Conservation (phyloP, 805 yeast genomes). For the Blastobotrys terrestris region DNA sequence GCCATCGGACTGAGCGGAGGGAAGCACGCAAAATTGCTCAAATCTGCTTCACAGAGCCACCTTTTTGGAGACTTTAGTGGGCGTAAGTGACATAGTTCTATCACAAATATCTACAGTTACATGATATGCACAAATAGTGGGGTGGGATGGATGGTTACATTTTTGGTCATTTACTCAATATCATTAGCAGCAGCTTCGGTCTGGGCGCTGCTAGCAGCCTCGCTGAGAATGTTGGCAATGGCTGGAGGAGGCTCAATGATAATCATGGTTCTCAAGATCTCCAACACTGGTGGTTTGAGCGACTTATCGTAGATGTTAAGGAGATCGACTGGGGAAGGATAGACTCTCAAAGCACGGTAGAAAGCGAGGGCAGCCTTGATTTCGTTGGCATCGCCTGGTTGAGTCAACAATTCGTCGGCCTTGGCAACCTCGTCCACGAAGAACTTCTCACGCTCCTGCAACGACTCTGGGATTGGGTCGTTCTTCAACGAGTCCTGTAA, state of each 20-base stretch:
- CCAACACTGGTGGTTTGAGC: slow-evolving; percentile 76
- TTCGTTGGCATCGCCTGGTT: slow-evolving; percentile 48
- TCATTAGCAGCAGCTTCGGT: slow-evolving; percentile 2
- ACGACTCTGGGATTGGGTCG: slow-evolving; percentile 71
- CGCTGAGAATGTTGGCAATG: slow-evolving; percentile 59
- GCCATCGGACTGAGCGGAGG: too few relatives aligned
- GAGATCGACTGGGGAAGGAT: slow-evolving; percentile 92
- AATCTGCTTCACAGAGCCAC: too few relatives aligned
- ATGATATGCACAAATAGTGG: neutral
- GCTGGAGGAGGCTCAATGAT: slow-evolving; percentile 81
- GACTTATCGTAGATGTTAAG: slow-evolving; percentile 85
- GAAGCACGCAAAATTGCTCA: too few relatives aligned
- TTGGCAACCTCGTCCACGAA: slow-evolving; percentile 77
- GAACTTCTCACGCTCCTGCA: slow-evolving; percentile 62
- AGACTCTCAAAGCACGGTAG: slow-evolving; percentile 88
- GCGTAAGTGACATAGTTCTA: neutral
- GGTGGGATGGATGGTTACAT: neutral
- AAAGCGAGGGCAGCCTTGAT: slow-evolving; percentile 82
- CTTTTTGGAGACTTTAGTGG: too few relatives aligned
- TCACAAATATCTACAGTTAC: neutral
- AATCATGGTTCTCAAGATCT: slow-evolving; percentile 78
- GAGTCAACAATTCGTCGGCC: slow-evolving; percentile 77
- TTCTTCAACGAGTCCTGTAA: slow-evolving; percentile 57
- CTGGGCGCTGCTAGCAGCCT: slow-evolving; percentile 29
- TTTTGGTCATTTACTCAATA: neutral